Conservation (phyloP, 148 eudicot species). For the Polygonum maritimum region DNA sequence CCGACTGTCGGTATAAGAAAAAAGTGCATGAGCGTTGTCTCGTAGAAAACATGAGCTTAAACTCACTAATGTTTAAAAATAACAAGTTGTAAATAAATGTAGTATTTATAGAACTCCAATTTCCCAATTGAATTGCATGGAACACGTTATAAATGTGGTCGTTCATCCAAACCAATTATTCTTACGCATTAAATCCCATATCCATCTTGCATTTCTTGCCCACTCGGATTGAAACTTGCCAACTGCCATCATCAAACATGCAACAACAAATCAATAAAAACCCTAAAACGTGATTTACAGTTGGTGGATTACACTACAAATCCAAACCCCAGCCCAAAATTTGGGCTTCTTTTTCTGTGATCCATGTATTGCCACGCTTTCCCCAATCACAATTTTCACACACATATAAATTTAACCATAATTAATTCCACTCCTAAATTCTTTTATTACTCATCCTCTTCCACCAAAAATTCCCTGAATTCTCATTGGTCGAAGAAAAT, state of each 20-base stretch:
- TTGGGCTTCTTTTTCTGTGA: neutral
- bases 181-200: neutral
- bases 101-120: neutral
- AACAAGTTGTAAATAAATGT: too few relatives aligned
- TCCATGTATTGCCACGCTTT: neutral
- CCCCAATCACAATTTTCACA: neutral
- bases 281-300: neutral
- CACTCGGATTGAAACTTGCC: neutral
- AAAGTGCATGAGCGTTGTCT: too few relatives aligned
- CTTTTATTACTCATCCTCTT: neutral
- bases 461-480: conserved; percentile 1
- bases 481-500: neutral
- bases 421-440: neutral
- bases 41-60: too few relatives aligned
- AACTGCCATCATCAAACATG: neutral
- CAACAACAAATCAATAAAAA: neutral
- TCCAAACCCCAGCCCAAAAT: neutral
- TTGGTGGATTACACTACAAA: neutral
- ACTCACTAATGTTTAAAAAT: too few relatives aligned
- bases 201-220: neutral
- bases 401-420: neutral
- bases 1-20: too few relatives aligned
- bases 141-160: neutral
- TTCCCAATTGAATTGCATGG: neutral
- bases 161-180: neutral